phyloP scores from a whole-genome alignment of 164 flowering plant species.

The Aristolochia californica region DNA sequence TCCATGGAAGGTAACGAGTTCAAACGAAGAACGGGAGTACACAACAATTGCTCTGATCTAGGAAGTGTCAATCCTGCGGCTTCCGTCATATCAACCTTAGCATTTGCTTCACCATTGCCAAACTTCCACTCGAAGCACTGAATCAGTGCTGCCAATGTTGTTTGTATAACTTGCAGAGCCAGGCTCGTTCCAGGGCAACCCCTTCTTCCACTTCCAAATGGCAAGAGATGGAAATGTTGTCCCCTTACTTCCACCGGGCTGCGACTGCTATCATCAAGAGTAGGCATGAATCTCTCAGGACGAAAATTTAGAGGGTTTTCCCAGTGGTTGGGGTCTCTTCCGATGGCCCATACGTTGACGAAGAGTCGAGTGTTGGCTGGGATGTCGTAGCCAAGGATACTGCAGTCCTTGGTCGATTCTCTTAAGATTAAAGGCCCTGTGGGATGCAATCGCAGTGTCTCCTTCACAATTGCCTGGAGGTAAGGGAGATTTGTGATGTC shows the following conservation, averaged over 20 bases:
- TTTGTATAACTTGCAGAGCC: conserved; percentile 24
- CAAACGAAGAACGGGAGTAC: conserved; percentile 9
- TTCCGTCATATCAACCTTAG: conserved; percentile 27
- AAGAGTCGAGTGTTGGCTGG: conserved; percentile 31
- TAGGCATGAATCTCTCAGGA: conserved; percentile 46
- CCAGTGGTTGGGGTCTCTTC: conserved; percentile 50
- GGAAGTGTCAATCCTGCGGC: conserved; percentile 27
- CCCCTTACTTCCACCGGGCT: conserved; percentile 21
- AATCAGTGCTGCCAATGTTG: conserved; percentile 26
- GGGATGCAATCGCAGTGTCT: conserved; percentile 49
- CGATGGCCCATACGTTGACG: conserved; percentile 48
- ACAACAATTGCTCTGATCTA: conserved; percentile 22
- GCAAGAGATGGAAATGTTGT: conserved; percentile 34
- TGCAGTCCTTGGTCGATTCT: conserved; percentile 25
- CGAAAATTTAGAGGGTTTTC: conserved; percentile 36
- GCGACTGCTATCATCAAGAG: conserved; percentile 4
- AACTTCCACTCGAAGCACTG: conserved; percentile 53
- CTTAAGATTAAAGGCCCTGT: conserved; percentile 33
- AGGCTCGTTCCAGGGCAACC: conserved; percentile 37
- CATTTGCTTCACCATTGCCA: conserved; percentile 3
- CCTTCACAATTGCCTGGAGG: conserved; percentile 41
- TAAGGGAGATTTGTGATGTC: conserved; percentile 32
- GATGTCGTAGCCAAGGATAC: conserved; percentile 30
- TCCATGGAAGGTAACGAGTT: conserved; percentile 9
- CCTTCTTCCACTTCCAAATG: conserved; percentile 50